Evolutionary conservation across 2,329 filamentous ascomycete genomes (phyloP), one percentile per base, ranked within the genome.

Genomic region (Cryphonectria parasitica): DNA sequence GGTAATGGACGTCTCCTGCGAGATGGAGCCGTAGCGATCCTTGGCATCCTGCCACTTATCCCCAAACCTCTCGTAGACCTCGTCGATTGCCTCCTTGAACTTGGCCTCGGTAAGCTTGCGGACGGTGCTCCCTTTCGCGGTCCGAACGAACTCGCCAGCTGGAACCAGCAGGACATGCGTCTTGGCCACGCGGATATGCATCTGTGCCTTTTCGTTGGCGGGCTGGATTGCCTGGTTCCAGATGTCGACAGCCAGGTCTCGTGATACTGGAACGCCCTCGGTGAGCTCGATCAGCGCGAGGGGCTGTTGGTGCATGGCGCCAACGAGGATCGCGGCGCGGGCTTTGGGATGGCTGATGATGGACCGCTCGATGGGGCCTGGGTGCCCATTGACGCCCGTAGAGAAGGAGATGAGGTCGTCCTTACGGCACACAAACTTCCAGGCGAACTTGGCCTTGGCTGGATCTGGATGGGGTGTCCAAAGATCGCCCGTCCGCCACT

Each of bases 331-430:
- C 5, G 69, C 73, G 15, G 61, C 71, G n/a, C 69, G 60, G 3
- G 72, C 74, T 19, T 69, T 60, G 0, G 19, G 41, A 36, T 72
- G 49, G n/a, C 66, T 62, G 31, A 28, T 54, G 22, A 76, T 65
- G 7, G 70, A 71, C 28, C 64, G 39, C 69, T 75, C 75, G 15
- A 75, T 71, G 22, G 70, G 52, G 5, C 64, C 73, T 3, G 74
- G 74, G 52, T 70, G 68, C n/a, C 75, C 66, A 41, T 73, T 76
- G 41, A 75, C 71, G 62, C 73, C 74, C 1, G 73, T 70, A 2
- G 72, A 70, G 41, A 76, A 74, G 19, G 71, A 73, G 19, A 76
- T 73, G 5, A 79, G 70, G 43, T 76, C 77, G 49, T 79, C 77
- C 19, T 75, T 75, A 15, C 75, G 71, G 36, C 75, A 75, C 0